A percentile compares a stretch with the other conserved stretches of the same genome.
Conservation (phyloP, 176 grass and related monocot genomes). For the Hsuehochloa calcarea region DNA sequence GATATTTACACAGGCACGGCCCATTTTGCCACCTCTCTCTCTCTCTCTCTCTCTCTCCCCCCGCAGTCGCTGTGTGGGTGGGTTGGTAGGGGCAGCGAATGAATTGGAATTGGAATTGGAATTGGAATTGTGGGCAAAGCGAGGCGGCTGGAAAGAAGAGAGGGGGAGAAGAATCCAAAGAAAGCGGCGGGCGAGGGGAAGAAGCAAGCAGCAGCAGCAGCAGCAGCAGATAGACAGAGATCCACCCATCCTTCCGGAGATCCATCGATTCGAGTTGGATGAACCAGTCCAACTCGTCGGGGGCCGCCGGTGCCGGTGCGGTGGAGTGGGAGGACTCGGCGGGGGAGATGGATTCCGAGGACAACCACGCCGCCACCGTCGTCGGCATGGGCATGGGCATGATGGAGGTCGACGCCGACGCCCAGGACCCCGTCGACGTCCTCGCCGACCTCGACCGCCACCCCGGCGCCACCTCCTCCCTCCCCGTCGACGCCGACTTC, state of each 20-base stretch:
- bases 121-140: too few relatives aligned
- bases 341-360: constrained; percentile 49
- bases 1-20: too few relatives aligned
- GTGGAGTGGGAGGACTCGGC: constrained; percentile 36
- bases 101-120: too few relatives aligned
- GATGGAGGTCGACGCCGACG: constrained; percentile 67
- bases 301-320: not conserved
- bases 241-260: too few relatives aligned
- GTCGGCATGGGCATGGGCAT: constrained; percentile 34
- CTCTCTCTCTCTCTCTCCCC: too few relatives aligned
- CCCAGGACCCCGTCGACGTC: constrained; percentile 37
- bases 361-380: constrained; percentile 1
- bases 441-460: constrained; percentile 33
- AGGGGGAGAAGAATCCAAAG: too few relatives aligned
- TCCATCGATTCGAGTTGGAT: not conserved
- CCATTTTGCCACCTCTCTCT: too few relatives aligned
- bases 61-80: too few relatives aligned
- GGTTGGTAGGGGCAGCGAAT: too few relatives aligned
- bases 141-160: too few relatives aligned
- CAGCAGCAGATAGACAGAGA: too few relatives aligned
- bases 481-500: constrained; percentile 58
- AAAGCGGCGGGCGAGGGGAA: not conserved
- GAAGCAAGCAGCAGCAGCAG: too few relatives aligned
- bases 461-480: not conserved
- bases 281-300: not conserved